phyloP scores from a whole-genome alignment of 2,329 filamentous ascomycete species.

The Colletotrichum cordylinicola region DNA sequence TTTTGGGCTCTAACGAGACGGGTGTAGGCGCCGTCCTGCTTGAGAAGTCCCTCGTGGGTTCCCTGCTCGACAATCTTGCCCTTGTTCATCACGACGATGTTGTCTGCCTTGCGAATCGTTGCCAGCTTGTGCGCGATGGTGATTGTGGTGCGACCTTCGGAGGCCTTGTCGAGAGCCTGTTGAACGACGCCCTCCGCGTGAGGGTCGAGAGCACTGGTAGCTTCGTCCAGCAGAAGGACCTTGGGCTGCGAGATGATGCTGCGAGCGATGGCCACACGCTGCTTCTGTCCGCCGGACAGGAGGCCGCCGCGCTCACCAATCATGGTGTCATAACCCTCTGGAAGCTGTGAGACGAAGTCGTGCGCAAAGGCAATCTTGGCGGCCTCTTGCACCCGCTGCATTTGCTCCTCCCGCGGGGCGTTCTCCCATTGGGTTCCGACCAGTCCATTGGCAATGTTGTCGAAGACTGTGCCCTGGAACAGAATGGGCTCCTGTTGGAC shows the following conservation, averaged over 20 bases:
- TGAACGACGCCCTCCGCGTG: constrained; percentile 56
- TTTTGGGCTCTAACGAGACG: constrained; percentile 51
- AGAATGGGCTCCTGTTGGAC: constrained; percentile 45
- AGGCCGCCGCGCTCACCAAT: constrained; percentile 67
- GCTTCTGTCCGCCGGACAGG: constrained; percentile 69
- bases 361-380: constrained; percentile 50
- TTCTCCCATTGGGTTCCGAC: constrained; percentile 32
- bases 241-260: constrained; percentile 45
- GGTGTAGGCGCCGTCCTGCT: constrained; percentile 53
- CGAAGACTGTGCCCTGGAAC: constrained; percentile 48
- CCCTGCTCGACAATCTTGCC: constrained; percentile 66
- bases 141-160: constrained; percentile 64
- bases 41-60: constrained; percentile 60
- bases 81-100: constrained; percentile 65
- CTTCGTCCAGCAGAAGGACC: constrained; percentile 71
- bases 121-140: constrained; percentile 66
- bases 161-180: constrained; percentile 56
- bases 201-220: constrained; percentile 60
- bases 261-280: constrained; percentile 66
- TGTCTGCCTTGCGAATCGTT: constrained; percentile 64
- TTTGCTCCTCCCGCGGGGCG: constrained; percentile 37
- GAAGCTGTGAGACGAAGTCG: constrained; percentile 51
- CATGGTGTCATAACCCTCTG: constrained; percentile 58
- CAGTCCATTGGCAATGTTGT: constrained; percentile 57
- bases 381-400: constrained; percentile 44